A percentile compares a stretch with the other conserved stretches of the same genome.
phyloP scores from a whole-genome alignment of 2,329 filamentous ascomycete species.

The Thermoascus crustaceus region DNA sequence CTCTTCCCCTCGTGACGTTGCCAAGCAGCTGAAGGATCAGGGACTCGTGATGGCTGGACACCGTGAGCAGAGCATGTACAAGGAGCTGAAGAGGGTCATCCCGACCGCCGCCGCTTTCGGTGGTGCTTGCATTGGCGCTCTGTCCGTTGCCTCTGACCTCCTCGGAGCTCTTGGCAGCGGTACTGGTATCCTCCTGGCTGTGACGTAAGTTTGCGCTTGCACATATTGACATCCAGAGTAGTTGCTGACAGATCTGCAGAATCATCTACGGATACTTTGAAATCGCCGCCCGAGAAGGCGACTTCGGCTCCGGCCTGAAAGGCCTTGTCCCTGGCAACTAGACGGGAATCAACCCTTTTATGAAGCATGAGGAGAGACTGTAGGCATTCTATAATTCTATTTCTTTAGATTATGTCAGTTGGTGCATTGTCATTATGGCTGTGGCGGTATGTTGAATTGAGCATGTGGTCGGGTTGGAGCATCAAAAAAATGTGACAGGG shows the following conservation, averaged over 20 bases:
- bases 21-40: slow-evolving; percentile 99
- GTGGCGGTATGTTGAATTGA: slow-evolving; percentile 6
- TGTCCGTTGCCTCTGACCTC: slow-evolving; percentile 91
- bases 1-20: slow-evolving; percentile 93
- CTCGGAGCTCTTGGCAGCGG: slow-evolving; percentile 92
- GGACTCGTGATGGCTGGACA: slow-evolving; percentile 99
- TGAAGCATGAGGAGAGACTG: slow-evolving; percentile 24
- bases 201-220: slow-evolving; percentile 66
- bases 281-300: slow-evolving; percentile 97
- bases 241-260: slow-evolving; percentile 39
- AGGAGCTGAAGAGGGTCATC: slow-evolving; percentile 98
- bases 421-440: slow-evolving; percentile 12
- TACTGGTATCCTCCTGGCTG: slow-evolving; percentile 94
- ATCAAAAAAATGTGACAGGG: too few species aligned
- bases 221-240: slow-evolving; percentile 1
- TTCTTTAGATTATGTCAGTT: slow-evolving; percentile 6
- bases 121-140: slow-evolving; percentile 95
- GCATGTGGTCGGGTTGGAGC: too few species aligned
- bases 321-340: slow-evolving; percentile 51
- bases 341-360: slow-evolving; percentile 20
- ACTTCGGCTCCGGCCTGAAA: slow-evolving; percentile 67
- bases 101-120: slow-evolving; percentile 96
- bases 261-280: slow-evolving; percentile 99
- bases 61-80: slow-evolving; percentile 99
- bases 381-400: slow-evolving; percentile 18